A percentile compares a stretch with the other conserved stretches of the same genome.
phyloP scores from a whole-genome alignment of 2,329 filamentous ascomycete species.

The Neocatenulostroma microsporum region DNA sequence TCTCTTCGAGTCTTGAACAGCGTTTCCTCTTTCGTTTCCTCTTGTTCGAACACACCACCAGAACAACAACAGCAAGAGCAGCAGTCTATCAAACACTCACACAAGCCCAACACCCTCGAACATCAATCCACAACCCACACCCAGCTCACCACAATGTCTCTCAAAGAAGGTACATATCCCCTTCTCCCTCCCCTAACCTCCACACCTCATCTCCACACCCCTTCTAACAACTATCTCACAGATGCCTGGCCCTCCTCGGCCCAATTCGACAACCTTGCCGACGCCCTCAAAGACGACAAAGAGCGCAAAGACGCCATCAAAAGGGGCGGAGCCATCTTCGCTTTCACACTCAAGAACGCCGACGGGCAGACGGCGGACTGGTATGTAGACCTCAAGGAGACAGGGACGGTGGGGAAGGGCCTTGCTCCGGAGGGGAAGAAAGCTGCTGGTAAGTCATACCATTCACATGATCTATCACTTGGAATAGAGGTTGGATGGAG shows the following conservation, averaged over 20 bases:
- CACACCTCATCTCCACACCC: no score
- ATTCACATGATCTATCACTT: no score
- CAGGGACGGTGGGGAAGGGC: conserved; percentile 73
- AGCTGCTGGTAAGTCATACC: conserved; percentile 71
- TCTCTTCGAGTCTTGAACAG: neutral
- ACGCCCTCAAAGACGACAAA: conserved; percentile 58
- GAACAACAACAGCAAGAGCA: neutral
- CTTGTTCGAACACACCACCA: neutral
- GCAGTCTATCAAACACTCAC: neutral
- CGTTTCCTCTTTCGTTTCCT: neutral
- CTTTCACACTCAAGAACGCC: conserved; percentile 85
- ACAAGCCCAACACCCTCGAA: no score
- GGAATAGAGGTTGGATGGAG: no score
- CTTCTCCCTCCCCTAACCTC: neutral
- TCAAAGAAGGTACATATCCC: conserved; percentile 73
- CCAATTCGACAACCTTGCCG: conserved; percentile 83
- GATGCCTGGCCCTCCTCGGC: conserved; percentile 75
- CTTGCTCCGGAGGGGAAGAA: conserved; percentile 59
- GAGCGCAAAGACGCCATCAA: conserved; percentile 85
- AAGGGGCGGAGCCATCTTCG: conserved; percentile 77
- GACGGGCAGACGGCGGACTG: conserved; percentile 73
- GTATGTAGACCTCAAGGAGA: conserved; percentile 93
- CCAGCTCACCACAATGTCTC: conserved; percentile 57
- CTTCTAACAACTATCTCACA: conserved; percentile 8
- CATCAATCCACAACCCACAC: no score